Conservation (phyloP, 2,329 filamentous ascomycete genomes). For the Alternaria burnsii region DNA sequence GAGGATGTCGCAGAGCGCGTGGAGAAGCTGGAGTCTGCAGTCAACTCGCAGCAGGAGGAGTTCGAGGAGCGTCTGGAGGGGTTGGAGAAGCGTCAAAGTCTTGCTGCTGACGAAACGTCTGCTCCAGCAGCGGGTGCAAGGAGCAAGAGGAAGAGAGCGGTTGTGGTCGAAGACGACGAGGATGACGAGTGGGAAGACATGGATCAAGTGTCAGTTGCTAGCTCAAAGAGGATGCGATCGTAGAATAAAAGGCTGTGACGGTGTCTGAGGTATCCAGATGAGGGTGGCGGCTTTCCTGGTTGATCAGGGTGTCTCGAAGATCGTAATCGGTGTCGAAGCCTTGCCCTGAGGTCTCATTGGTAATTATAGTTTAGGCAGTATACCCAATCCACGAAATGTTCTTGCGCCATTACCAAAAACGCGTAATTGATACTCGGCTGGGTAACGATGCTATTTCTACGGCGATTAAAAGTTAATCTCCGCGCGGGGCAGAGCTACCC, state of each 20-base stretch:
- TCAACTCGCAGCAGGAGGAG: conserved; percentile 74
- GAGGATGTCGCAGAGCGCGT: conserved; percentile 70
- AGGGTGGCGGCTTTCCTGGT: background rate
- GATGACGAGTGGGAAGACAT: conserved; percentile 50
- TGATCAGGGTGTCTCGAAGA: background rate
- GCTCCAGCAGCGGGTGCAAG: conserved; percentile 21
- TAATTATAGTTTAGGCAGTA: conserved; percentile 12
- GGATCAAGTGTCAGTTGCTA: conserved; percentile 38
- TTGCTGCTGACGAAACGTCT: conserved; percentile 26
- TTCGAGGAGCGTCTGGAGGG: conserved; percentile 72
- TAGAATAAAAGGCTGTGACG: conserved; percentile 8
- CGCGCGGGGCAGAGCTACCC: conserved; percentile 29
- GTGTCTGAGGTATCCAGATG: background rate
- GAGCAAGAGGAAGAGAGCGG: conserved; percentile 43
- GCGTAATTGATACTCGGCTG: no score
- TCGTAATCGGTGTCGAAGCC: background rate
- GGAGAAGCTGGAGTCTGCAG: conserved; percentile 74
- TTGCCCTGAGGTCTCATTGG: background rate
- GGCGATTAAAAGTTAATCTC: conserved; percentile 18
- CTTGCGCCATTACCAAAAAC: background rate
- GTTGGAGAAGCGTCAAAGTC: conserved; percentile 47
- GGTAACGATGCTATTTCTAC: background rate
- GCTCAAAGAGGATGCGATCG: conserved; percentile 38
- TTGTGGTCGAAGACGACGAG: conserved; percentile 50
- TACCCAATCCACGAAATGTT: conserved; percentile 12